A percentile compares a stretch with the other conserved stretches of the same genome.
These are phyloP conservation scores for Hippophae gyantsensis DNA, from an alignment of 306 rosid genomes.

Conservation along the genomic window DNA sequence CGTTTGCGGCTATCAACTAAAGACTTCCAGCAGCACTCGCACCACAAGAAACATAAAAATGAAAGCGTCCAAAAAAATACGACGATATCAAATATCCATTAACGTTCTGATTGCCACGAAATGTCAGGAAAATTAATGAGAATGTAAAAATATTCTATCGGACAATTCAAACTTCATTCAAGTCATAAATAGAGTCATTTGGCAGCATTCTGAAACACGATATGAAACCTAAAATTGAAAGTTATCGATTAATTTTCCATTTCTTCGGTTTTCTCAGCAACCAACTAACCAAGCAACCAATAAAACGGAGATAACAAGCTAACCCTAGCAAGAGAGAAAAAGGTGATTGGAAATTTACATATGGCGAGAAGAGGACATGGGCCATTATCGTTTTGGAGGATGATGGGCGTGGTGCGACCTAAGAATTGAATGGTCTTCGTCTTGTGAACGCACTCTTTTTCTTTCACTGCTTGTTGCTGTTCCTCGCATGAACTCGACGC, in stretches of 20 bases:
- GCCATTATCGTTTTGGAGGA: constrained; percentile 97
- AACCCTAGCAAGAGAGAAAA: constrained; percentile 16
- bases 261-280: neutral
- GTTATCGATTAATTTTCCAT: constrained; percentile 9
- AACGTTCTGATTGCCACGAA: neutral
- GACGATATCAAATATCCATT: neutral
- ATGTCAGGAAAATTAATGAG: no score
- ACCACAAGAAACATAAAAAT: neutral
- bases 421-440: constrained; percentile 82
- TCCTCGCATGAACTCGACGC: constrained; percentile 40
- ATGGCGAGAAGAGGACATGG: constrained; percentile 99
- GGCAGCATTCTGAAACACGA: no score
- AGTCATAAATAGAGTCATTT: no score
- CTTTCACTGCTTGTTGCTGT: constrained; percentile 17
- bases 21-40: neutral
- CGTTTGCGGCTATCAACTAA: neutral
- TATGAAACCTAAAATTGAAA: neutral
- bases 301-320: neutral
- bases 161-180: no score
- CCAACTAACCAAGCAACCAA: constrained; percentile 4
- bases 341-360: constrained; percentile 38
- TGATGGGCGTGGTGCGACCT: constrained; percentile 81
- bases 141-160: no score
- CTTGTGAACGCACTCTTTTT: constrained; percentile 61
- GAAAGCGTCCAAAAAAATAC: neutral